These are phyloP conservation scores for Cenchrus fungigraminus DNA, from an alignment of 176 grass and related monocot genomes.

Conservation along the genomic window DNA sequence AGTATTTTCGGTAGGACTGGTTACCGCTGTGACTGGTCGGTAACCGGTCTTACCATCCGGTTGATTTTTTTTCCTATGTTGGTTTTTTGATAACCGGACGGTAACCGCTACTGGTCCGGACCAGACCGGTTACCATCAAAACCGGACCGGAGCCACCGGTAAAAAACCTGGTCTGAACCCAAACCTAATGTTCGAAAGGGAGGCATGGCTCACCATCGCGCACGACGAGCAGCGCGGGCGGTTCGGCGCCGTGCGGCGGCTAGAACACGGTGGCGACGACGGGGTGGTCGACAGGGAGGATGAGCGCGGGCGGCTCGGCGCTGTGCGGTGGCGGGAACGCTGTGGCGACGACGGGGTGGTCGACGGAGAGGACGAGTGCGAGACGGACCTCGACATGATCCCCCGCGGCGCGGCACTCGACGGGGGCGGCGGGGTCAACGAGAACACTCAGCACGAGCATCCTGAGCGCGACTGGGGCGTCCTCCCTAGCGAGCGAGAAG, in stretches of 20 bases:
- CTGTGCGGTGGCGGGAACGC: neutral
- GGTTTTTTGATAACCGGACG: too few species aligned
- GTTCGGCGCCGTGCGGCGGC: neutral
- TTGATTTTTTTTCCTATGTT: too few species aligned
- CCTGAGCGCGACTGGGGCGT: slow-evolving; percentile 29
- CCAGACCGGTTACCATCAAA: too few species aligned
- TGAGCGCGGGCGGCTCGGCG: neutral
- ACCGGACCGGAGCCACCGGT: too few species aligned
- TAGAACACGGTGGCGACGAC: slow-evolving; percentile 17
- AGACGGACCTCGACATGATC: slow-evolving; percentile 71
- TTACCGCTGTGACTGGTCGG: too few species aligned
- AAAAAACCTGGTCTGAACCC: too few species aligned
- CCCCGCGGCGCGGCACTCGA: slow-evolving; percentile 41
- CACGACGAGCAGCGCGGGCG: slow-evolving; percentile 25
- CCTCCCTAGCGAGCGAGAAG: slow-evolving; percentile 40
- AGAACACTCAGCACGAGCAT: slow-evolving; percentile 63
- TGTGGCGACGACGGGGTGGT: slow-evolving; percentile 52
- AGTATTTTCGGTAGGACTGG: too few species aligned
- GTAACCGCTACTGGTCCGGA: too few species aligned
- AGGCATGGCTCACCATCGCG: slow-evolving; percentile 12
- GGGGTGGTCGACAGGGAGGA: slow-evolving; percentile 65
- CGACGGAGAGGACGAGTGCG: slow-evolving; percentile 64
- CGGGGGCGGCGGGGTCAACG: slow-evolving; percentile 51
- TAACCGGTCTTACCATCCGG: too few species aligned
- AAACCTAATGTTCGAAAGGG: neutral